Base-by-base conservation (phyloP, 768 basidiomycete species). In the Mycena venus region DNA sequence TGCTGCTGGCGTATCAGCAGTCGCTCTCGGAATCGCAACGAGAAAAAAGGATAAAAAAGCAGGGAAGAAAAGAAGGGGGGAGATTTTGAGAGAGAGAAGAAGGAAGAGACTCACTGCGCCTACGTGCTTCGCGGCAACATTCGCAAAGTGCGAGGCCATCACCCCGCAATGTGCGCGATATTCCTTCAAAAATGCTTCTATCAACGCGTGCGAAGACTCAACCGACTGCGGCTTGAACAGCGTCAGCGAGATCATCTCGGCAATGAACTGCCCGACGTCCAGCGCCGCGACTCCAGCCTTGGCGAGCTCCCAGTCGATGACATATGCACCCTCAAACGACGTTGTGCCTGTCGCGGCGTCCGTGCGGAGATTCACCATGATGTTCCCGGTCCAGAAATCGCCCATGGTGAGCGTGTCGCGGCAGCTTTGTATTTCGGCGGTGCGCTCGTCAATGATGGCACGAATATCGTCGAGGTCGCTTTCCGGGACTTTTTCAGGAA, bases 381-480 rank as follows among this genome's bases (percentile, higher is more conserved):
- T 75, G 77, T 94, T 94, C 0, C 93, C 93, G 1, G 93, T 88
- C 93, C 93, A 94, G 77, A 94, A 91, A 80, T 94, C 93, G 0
- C 93, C 93, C 90, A 91, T 90, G 23, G 34, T 42, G 2, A 64
- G 36, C 27, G 34, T 32, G 10, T 34, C 47, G 31, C 47, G 51
- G 32, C n/a, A 34, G 36, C 11, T 32, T 15, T 29, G 49, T 77
- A 80, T 72, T 51, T 86, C 85, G 53, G 80, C 73, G 25, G 83
- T 64, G 34, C 70, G 74, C 12, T 79, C 82, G 8, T 66, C 67
- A 34, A 80, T 61, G 51, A 85, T 80, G 8, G 81, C 78, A 58
- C 76, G 81, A 38, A 89, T 79, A 38, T 77, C 75, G 8, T 73
- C 74, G 29, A 90, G 77, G 71, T 84, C 80, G 7, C 70, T 78